These are phyloP conservation scores for Geotrichum siamense DNA, from an alignment of 1,139 yeast genomes.

Conservation along the genomic window DNA sequence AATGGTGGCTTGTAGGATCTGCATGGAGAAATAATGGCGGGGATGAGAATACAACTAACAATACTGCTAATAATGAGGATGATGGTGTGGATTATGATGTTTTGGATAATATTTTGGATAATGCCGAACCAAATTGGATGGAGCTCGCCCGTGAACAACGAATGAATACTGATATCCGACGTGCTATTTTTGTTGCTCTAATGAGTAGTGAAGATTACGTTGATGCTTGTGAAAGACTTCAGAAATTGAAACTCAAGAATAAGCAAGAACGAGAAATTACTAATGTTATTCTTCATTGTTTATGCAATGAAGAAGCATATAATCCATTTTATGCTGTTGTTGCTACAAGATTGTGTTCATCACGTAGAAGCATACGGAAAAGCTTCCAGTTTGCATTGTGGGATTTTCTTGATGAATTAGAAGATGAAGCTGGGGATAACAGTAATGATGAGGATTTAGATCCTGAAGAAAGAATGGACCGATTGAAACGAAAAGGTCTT, in stretches of 20 bases:
- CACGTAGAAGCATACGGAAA: slow-evolving; percentile 63
- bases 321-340: slow-evolving; percentile 87
- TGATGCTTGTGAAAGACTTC: slow-evolving; percentile 78
- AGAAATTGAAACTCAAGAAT: slow-evolving; percentile 68
- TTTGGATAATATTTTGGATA: slow-evolving; percentile 52
- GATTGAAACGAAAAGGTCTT: slow-evolving; percentile 6
- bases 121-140: slow-evolving; percentile 80
- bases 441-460: slow-evolving; percentile 24
- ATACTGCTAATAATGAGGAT: slow-evolving; percentile 21
- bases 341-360: slow-evolving; percentile 65
- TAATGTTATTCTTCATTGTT: slow-evolving; percentile 75
- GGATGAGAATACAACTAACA: slow-evolving; percentile 30
- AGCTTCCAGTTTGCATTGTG: slow-evolving; percentile 84
- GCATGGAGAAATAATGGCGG: slow-evolving; percentile 62
- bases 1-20: slow-evolving; percentile 99
- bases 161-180: slow-evolving; percentile 91
- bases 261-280: slow-evolving; percentile 89
- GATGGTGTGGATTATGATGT: slow-evolving; percentile 30
- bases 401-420: slow-evolving; percentile 78
- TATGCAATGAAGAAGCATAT: slow-evolving; percentile 72
- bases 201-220: slow-evolving; percentile 92
- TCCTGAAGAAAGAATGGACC: slow-evolving; percentile 18
- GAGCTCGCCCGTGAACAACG: slow-evolving; percentile 78
- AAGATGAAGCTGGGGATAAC: slow-evolving; percentile 36
- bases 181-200: slow-evolving; percentile 86